Percentiles rank a stretch among this genome's conserved stretches.
These are phyloP conservation scores for Nemania sp. DNA, from an alignment of 2,329 filamentous ascomycete genomes.

Conservation along the genomic window DNA sequence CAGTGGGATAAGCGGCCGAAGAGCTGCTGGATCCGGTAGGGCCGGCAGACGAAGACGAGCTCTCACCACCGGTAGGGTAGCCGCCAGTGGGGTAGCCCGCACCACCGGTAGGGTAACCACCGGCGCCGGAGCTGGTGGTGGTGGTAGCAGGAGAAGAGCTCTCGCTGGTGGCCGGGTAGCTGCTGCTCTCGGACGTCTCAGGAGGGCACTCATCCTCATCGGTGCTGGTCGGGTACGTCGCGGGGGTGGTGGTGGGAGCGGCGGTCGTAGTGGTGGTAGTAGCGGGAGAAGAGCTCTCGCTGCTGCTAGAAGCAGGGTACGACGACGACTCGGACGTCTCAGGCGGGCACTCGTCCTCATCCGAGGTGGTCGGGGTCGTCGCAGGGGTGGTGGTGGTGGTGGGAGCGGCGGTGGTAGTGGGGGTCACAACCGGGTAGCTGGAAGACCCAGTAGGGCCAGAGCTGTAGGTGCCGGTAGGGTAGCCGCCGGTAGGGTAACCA, in stretches of 20 bases:
- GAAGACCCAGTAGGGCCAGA: constrained; percentile 7
- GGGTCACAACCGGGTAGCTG: constrained; percentile 18
- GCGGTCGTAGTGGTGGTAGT: neutral
- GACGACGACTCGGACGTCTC: constrained; percentile 19
- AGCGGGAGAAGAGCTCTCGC: neutral
- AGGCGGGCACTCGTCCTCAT: constrained; percentile 21
- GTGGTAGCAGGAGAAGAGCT: neutral
- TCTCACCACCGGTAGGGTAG: constrained; percentile 5
- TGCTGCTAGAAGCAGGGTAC: constrained; percentile 4
- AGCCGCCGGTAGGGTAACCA: constrained; percentile 6
- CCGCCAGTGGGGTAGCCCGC: constrained; percentile 4
- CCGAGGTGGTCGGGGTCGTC: neutral
- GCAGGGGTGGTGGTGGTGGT: neutral
- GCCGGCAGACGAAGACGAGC: neutral
- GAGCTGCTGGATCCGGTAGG: constrained; percentile 3
- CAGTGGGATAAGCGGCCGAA: neutral
- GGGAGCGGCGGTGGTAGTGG: constrained; percentile 9
- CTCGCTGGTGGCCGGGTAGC: neutral
- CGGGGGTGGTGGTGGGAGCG: too few species aligned
- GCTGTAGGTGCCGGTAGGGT: constrained; percentile 20
- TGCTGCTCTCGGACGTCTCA: neutral
- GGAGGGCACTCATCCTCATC: constrained; percentile 12
- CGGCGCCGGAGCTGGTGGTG: neutral
- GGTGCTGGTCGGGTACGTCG: constrained; percentile 7
- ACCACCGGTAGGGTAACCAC: constrained; percentile 9